Conservation (phyloP, 169 alveolate species). For the Plasmodium cynomolgi region DNA sequence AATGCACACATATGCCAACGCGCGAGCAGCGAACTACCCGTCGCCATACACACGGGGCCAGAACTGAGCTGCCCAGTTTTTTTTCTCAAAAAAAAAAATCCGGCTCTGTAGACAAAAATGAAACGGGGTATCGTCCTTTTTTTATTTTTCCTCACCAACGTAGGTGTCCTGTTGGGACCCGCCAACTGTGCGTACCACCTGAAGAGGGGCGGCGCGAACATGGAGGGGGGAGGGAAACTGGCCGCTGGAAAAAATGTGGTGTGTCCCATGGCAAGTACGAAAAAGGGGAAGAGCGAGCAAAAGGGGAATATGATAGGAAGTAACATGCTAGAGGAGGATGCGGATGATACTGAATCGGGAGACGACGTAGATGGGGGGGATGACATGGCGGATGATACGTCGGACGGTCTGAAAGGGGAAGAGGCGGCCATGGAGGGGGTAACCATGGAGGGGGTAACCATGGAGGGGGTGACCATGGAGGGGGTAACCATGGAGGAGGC, state of each 20-base stretch:
- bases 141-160: not conserved
- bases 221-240: not conserved
- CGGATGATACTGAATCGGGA: not conserved
- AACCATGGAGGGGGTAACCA: not conserved
- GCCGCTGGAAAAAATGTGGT: not conserved
- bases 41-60: not conserved
- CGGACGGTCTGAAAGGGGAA: not conserved
- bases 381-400: not conserved
- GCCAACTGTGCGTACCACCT: not conserved
- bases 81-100: too few relatives aligned
- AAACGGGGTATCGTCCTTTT: not conserved
- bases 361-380: not conserved
- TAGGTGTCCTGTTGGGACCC: not conserved
- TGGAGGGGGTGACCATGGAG: not conserved
- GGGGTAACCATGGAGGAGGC: not conserved
- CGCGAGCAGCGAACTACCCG: not conserved
- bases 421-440: not conserved
- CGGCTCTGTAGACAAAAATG: not conserved
- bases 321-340: not conserved
- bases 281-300: not conserved
- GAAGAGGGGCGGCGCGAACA: not conserved
- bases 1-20: not conserved
- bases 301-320: not conserved
- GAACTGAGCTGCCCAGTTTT: not conserved
- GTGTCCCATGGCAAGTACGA: not conserved